Evolutionary conservation across 257 asterid species (phyloP).

Genomic region (Nicotiana paniculata): DNA sequence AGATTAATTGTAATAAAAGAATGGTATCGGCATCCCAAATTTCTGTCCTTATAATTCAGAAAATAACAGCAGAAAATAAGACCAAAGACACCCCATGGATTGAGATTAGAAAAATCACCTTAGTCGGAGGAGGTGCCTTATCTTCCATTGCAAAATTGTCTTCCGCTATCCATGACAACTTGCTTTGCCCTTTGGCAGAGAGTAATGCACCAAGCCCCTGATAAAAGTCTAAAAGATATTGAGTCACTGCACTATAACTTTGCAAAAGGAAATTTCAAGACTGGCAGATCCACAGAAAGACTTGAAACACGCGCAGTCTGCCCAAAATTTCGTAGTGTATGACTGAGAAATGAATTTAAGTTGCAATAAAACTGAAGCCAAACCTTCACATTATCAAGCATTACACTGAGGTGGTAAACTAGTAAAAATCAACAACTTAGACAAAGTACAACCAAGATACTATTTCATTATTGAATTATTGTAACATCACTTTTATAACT

Average conservation of each 20-base stretch:
- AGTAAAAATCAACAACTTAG: not conserved
- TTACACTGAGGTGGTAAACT: not conserved
- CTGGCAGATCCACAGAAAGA: not conserved
- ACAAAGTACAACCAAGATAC: not conserved
- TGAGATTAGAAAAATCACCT: slow-evolving; percentile 41
- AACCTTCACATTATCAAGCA: not conserved
- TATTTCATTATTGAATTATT: not conserved
- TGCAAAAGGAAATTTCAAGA: not conserved
- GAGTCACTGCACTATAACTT: slow-evolving; percentile 14
- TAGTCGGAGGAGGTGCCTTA: slow-evolving; percentile 35
- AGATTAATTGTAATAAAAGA: not conserved
- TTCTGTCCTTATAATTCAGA: not conserved
- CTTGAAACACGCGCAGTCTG: not conserved
- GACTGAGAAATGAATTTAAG: not conserved
- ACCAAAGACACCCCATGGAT: not conserved
- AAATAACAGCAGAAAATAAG: not conserved
- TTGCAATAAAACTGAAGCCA: not conserved
- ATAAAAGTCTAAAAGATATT: slow-evolving; percentile 42
- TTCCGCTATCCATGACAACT: slow-evolving; percentile 59
- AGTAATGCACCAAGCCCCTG: slow-evolving; percentile 66
- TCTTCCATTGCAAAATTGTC: slow-evolving; percentile 63
- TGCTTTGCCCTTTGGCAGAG: slow-evolving; percentile 59
- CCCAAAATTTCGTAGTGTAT: not conserved
- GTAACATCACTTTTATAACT: not conserved
- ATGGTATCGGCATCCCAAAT: not conserved